Base-by-base conservation (phyloP, 352 stramenopile species). In the Phytophthora ramorum region DNA sequence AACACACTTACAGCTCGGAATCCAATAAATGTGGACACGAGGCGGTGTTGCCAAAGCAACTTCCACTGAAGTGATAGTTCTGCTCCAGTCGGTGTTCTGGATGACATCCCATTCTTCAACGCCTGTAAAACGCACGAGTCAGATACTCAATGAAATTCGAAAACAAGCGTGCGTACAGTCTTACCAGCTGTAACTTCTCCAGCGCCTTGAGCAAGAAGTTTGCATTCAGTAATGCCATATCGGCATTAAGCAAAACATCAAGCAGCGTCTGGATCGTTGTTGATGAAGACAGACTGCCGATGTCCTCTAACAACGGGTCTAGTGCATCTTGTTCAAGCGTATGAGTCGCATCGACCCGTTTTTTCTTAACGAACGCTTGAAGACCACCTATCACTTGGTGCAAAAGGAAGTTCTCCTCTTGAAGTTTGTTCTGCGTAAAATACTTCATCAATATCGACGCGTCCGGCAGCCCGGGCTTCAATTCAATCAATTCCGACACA, bases 371-470 rank as follows among this genome's bases (percentile, higher is more conserved):
- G 35, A 83, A 90, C n/a, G 81, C 73, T 53, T 91, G 84, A 13
- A 96, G 73, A 2, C 75, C 73, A 7, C 82, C 83, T 22, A 92
- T 86, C 10, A 96, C 74, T 60, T 96, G 87, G 20, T 96, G 85
- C 47, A 96, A 58, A 28, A 92, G 50, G 45, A 93, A 96, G n/a
- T 90, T 91, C 47, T 96, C 87, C 56, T 96, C 85, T 69, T 96
- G 85, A 9, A 92, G 79, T 45, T 92, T 92, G 58, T 93, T 93
- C 49, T 96, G 80, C 8, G 83, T 90, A 50, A 94, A 93, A 65
- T 96, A 96, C 49, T 91, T 92, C 63, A 92, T 79, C 67, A 94
- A 56, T 37, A 87, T 87, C 3, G 81, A 76, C 26, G 76, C 62
- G 48, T 87, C 92, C 13, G 82, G 78, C 0, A 89, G 49, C 16